phyloP scores from a whole-genome alignment of 2,329 filamentous ascomycete genomes.

The Cercospora beticola region DNA sequence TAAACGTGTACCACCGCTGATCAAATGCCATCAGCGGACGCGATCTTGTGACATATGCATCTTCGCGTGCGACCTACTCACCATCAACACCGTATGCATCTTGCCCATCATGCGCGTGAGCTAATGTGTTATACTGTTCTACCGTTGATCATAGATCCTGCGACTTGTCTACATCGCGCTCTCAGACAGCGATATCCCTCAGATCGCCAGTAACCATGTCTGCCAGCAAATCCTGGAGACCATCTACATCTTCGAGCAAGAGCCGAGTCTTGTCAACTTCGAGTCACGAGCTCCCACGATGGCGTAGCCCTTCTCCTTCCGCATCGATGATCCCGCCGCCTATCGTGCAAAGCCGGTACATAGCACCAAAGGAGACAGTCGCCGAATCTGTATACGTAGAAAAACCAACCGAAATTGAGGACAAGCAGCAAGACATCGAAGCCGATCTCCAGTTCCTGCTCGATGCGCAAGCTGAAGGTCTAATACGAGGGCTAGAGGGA shows the following conservation, averaged over 20 bases:
- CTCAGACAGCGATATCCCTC: neutral
- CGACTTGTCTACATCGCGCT: neutral
- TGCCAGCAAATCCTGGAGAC: conserved; percentile 33
- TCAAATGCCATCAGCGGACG: neutral
- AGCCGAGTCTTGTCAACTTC: conserved; percentile 25
- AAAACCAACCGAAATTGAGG: conserved; percentile 41
- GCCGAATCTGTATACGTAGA: conserved; percentile 46
- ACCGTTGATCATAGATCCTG: neutral
- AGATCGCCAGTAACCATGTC: conserved; percentile 11
- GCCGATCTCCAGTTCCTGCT: conserved; percentile 59
- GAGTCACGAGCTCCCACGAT: conserved; percentile 35
- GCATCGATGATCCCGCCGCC: conserved; percentile 39
- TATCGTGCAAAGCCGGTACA: conserved; percentile 36
- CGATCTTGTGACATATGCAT: conserved; percentile 1
- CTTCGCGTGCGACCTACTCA: neutral
- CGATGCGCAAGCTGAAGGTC: conserved; percentile 60
- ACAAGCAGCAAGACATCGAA: conserved; percentile 55
- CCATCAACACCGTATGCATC: neutral
- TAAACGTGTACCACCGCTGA: neutral
- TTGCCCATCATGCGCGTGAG: neutral
- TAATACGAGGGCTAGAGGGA: conserved; percentile 50
- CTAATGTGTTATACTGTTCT: neutral
- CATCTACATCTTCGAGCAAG: conserved; percentile 29
- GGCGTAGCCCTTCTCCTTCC: conserved; percentile 37
- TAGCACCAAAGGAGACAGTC: conserved; percentile 12